Base-by-base conservation (phyloP, 176 grass and related monocot genomes). In the Eragrostis nindensis region DNA sequence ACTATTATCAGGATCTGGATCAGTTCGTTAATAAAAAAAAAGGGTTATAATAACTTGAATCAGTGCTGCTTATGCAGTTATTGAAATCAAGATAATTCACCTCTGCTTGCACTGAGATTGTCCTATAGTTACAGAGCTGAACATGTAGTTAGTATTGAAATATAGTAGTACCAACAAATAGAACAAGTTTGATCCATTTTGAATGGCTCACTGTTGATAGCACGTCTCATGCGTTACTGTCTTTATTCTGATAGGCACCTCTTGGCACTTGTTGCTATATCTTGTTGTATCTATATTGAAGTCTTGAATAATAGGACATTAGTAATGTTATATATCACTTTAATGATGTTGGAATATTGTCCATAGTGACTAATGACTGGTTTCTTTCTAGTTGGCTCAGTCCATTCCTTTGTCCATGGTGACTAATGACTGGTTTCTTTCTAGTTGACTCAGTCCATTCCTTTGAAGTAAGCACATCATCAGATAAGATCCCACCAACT, bases 401-500 rank as follows among this genome's bases (percentile, higher is more conserved):
- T 80, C 66, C 71, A 89, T 76, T 93, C 97, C 52, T 80, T 91
- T 62, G 97, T 74, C 26, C 48, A 36, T 36, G 4, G 32, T 36
- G 32, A 36, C 80, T 76, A 79, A 78, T 15, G 57, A 52, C 61
- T 39, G 65, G 52, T 72, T 68, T 84, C 15, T 86, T 91, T 9
- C 9, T 89, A 89, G 92, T 87, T 64, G 89, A 94, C 57, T 91
- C 87, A 15, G 12, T 80, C 66, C 71, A 89, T 76, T 93, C 97
- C 52, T 80, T 91, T 62, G 97, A 99, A 22, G 78, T 91, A 74
- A 99, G 84, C 82, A 79, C 93, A 32, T 85, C 91, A 17, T 91
- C 93, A 19, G 97, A 96, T n/a, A 99, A 91, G 89, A n/a, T 90
- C 48, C 91, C 86, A 42, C 74, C 85, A 36, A 93, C 90, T 77